Base-by-base conservation (phyloP, 768 basidiomycete species). In the Russula abietina region DNA sequence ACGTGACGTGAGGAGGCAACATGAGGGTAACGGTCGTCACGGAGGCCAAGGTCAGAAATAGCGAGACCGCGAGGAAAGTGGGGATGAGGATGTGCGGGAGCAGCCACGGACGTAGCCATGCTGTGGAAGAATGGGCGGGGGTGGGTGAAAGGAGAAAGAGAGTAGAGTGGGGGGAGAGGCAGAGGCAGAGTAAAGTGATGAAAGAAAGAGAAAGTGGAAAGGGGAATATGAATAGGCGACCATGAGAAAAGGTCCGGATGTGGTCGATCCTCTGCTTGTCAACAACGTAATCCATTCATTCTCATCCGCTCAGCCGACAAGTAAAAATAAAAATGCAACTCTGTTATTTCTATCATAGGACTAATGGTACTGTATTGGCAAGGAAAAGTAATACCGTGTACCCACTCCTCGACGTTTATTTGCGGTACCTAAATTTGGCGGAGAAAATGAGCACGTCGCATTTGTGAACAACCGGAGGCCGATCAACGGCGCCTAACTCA, bases 41-140 rank as follows among this genome's bases (percentile, higher is more conserved):
- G 78, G 72, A 83, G 80, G 73, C 85, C 83, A 65, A 83, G 77
- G 61, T 86, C 86, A 60, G 81, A 75, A 71, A 85, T 78, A 45
- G 76, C 70, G 62, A 87, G 77, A 46, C 79, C 74, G 69, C 78
- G 79, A 55, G 84, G 76, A 73, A 84, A 85, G 65, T 80, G 72
- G 62, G 71, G 84, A 67, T 80, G 71, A 60, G 71, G 73, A 43
- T 62, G 78, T 69, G 68, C 71, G 74, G 48, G 46, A 30, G 57
- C 2, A 16, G 57, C 33, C 30, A 75, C 64, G 64, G 61, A 71
- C 46, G 72, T 67, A 52, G 72, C 70, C 72, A 73, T 73, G 56
- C 19, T 49, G 38, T 19, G 4, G 39, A 59, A 55, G 2, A 1
- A 49, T 22, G 32, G 32, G 49, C 45, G n/a, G n/a, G 9, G 32